Percentiles rank a stretch among this genome's conserved stretches.
phyloP scores from a whole-genome alignment of 768 basidiomycete species.

The Calvatia gigantea region DNA sequence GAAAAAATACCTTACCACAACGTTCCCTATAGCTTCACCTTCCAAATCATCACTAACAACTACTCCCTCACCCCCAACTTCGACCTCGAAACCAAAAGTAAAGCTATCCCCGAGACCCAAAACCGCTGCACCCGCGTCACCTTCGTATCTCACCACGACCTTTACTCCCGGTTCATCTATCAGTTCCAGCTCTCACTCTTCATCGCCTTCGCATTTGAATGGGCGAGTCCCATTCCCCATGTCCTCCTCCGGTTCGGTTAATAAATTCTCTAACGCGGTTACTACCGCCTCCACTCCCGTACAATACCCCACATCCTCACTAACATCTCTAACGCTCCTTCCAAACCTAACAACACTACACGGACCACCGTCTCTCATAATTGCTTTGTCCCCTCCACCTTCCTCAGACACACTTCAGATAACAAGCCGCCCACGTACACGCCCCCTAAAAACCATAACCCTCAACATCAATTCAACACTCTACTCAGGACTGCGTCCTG shows the following conservation, averaged over 20 bases:
- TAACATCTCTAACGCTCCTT: constrained; percentile 33
- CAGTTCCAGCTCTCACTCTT: neutral
- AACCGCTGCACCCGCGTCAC: constrained; percentile 5
- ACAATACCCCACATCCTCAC: constrained; percentile 17
- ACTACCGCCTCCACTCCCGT: constrained; percentile 15
- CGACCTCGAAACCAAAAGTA: neutral
- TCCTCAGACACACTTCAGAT: neutral
- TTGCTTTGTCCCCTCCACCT: constrained; percentile 21
- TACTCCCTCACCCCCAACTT: neutral
- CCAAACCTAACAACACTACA: constrained; percentile 36
- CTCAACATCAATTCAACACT: constrained; percentile 42
- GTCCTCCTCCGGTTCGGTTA: neutral
- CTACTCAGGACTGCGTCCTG: constrained; percentile 42
- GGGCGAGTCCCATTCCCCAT: neutral
- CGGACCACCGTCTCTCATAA: constrained; percentile 31
- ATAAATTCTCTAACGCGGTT: neutral
- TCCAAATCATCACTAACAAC: neutral
- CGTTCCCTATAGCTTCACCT: constrained; percentile 1
- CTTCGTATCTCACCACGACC: constrained; percentile 7
- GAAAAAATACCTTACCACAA: constrained; percentile 1
- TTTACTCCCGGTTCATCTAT: constrained; percentile 15
- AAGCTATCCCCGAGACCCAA: constrained; percentile 4
- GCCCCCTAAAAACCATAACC: constrained; percentile 31
- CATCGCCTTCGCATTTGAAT: constrained; percentile 15
- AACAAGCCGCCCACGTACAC: constrained; percentile 10